phyloP scores from a whole-genome alignment of 768 basidiomycete species.

The Tylopilus vinaceipallidus region DNA sequence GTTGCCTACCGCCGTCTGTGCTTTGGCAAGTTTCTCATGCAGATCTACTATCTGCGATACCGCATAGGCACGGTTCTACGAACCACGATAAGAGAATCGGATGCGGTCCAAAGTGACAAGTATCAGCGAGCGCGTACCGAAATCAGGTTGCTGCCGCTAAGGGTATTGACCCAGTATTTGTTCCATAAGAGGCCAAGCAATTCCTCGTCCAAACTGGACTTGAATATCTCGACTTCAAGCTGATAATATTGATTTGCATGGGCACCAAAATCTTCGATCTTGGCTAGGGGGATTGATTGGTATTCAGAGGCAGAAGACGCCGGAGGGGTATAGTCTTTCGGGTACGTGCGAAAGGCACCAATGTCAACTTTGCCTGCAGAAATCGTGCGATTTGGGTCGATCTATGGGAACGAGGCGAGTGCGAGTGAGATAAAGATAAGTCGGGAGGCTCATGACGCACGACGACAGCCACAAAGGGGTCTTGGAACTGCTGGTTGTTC shows the following conservation, averaged over 20 bases:
- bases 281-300: slow-evolving; percentile 93
- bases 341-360: slow-evolving; percentile 97
- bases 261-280: slow-evolving; percentile 99
- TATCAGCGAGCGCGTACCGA: slow-evolving; percentile 53
- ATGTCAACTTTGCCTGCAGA: slow-evolving; percentile 99
- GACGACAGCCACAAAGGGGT: slow-evolving; percentile 96
- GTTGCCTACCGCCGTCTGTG: slow-evolving; percentile 52
- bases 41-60: slow-evolving; percentile 89
- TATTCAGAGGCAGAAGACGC: slow-evolving; percentile 73
- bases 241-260: slow-evolving; percentile 96
- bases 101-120: not conserved
- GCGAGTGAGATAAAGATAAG: not conserved
- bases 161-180: slow-evolving; percentile 98
- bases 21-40: slow-evolving; percentile 83
- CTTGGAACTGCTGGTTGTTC: slow-evolving; percentile 92
- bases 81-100: not conserved
- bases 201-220: slow-evolving; percentile 83
- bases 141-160: slow-evolving; percentile 89
- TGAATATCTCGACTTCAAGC: slow-evolving; percentile 94
- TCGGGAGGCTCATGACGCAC: slow-evolving; percentile 43
- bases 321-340: slow-evolving; percentile 90
- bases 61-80: slow-evolving; percentile 89
- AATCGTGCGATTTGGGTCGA: slow-evolving; percentile 97
- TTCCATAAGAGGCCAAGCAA: slow-evolving; percentile 93
- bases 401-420: slow-evolving; percentile 41